These are phyloP conservation scores for Cladosporium sp. DNA, from an alignment of 2,329 filamentous ascomycete species.

Conservation along the genomic window DNA sequence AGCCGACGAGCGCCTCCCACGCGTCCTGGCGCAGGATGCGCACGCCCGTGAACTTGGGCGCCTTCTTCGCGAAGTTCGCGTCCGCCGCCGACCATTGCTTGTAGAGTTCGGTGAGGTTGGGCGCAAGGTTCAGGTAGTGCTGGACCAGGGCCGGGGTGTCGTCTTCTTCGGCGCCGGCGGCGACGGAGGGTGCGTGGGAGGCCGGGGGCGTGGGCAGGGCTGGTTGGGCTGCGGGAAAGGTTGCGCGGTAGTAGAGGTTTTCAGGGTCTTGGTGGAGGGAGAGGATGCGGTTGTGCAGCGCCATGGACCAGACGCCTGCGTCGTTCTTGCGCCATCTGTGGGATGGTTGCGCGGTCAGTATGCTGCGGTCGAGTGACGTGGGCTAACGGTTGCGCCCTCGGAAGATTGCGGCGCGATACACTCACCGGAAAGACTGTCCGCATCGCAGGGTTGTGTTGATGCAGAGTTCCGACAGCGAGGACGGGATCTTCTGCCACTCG, in stretches of 20 bases:
- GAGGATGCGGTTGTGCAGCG: conserved; percentile 76
- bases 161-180: conserved; percentile 44
- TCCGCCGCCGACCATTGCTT: conserved; percentile 80
- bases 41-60: conserved; percentile 81
- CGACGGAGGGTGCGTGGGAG: conserved; percentile 30
- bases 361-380: not conserved
- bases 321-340: conserved; percentile 75
- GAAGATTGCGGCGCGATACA: too few species aligned
- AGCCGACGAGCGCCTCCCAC: conserved; percentile 88
- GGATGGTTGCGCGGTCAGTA: not conserved
- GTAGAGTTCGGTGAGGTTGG: conserved; percentile 73
- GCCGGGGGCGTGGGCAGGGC: conserved; percentile 33
- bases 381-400: too few species aligned
- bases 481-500: conserved; percentile 81
- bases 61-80: conserved; percentile 80
- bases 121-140: conserved; percentile 79
- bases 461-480: conserved; percentile 78
- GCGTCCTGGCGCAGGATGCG: conserved; percentile 90
- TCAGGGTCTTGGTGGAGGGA: conserved; percentile 75
- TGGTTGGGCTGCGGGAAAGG: conserved; percentile 26
- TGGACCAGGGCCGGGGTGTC: conserved; percentile 68
- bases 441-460: conserved; percentile 92
- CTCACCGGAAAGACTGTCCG: conserved; percentile 79
- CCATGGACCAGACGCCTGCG: conserved; percentile 80
- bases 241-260: conserved; percentile 72